Percentiles rank a stretch among this genome's conserved stretches.
Conservation (phyloP, 1,139 yeast species). For the Yarrowia galli region DNA sequence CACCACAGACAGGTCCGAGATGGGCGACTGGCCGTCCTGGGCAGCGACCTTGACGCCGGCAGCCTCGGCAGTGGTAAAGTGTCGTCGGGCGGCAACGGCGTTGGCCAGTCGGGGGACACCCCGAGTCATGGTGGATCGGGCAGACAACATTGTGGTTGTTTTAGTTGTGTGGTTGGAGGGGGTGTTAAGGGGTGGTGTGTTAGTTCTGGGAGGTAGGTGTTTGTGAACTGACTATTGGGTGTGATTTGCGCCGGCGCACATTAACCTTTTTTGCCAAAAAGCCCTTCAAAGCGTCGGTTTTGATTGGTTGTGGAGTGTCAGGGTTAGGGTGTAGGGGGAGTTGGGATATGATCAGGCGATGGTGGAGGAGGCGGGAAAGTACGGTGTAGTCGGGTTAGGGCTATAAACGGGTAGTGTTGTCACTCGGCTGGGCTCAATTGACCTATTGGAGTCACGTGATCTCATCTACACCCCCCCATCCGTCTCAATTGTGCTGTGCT, state of each 20-base stretch:
- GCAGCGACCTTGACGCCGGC: slow-evolving; percentile 56
- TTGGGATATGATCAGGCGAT: slow-evolving; percentile 17
- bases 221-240: slow-evolving; percentile 34
- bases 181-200: slow-evolving; percentile 1
- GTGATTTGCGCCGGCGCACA: slow-evolving; percentile 17
- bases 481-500: background rate
- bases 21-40: slow-evolving; percentile 58
- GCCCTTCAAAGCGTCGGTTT: slow-evolving; percentile 38
- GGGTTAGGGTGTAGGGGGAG: slow-evolving; percentile 2
- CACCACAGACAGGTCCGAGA: slow-evolving; percentile 79
- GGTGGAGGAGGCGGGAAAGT: background rate
- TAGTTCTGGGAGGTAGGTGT: too few species aligned
- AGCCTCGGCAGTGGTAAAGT: slow-evolving; percentile 49
- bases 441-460: background rate
- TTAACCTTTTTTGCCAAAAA: slow-evolving; percentile 34
- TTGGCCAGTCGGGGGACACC: slow-evolving; percentile 38
- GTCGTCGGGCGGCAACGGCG: slow-evolving; percentile 44
- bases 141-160: slow-evolving; percentile 35
- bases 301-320: slow-evolving; percentile 26
- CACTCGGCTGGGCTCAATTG: background rate
- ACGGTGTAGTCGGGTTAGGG: too few species aligned
- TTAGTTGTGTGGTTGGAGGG: slow-evolving; percentile 1
- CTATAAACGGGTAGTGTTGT: too few species aligned
- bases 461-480: background rate
- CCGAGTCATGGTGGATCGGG: slow-evolving; percentile 38